phyloP scores from a whole-genome alignment of 768 basidiomycete species.

The Rhodotorula babjevae region DNA sequence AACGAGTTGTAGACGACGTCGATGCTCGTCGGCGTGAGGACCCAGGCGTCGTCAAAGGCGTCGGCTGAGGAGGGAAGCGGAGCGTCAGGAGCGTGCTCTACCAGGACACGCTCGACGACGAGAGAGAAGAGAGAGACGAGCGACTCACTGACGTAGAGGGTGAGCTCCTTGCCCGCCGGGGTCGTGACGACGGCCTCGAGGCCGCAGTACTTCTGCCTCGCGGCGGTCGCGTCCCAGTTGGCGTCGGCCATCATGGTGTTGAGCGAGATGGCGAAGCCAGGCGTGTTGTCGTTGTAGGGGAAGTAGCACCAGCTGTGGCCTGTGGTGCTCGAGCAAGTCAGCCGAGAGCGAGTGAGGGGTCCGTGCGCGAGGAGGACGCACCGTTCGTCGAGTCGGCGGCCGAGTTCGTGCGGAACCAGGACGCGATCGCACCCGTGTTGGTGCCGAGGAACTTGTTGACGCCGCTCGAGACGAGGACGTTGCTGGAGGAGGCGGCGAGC shows the following conservation, averaged over 20 bases:
- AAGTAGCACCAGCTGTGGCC: conserved; percentile 31
- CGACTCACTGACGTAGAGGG: conserved; percentile 11
- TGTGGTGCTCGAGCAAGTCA: background rate
- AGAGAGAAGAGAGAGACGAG: background rate
- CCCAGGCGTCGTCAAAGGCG: conserved; percentile 40
- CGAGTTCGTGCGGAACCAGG: conserved; percentile 38
- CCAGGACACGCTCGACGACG: background rate
- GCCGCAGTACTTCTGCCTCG: conserved; percentile 39
- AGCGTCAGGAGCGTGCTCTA: too few species aligned
- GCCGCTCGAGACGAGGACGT: background rate
- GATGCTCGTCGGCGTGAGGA: conserved; percentile 25
- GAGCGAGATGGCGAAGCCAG: conserved; percentile 37
- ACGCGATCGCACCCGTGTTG: conserved; percentile 22
- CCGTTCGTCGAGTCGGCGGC: conserved; percentile 37
- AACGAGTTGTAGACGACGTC: conserved; percentile 35
- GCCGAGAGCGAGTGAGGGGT: fast-evolving
- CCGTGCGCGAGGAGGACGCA: background rate
- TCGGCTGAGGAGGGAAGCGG: conserved; percentile 2
- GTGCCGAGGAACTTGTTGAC: background rate
- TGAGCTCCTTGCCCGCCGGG: conserved; percentile 26
- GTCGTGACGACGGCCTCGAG: conserved; percentile 34
- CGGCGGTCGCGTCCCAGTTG: conserved; percentile 19
- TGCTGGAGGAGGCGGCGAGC: background rate
- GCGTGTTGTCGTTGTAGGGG: conserved; percentile 29
- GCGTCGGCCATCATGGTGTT: conserved; percentile 38